Evolutionary conservation across 257 asterid genomes (phyloP).

Genomic region (Nicotiana knightiana): DNA sequence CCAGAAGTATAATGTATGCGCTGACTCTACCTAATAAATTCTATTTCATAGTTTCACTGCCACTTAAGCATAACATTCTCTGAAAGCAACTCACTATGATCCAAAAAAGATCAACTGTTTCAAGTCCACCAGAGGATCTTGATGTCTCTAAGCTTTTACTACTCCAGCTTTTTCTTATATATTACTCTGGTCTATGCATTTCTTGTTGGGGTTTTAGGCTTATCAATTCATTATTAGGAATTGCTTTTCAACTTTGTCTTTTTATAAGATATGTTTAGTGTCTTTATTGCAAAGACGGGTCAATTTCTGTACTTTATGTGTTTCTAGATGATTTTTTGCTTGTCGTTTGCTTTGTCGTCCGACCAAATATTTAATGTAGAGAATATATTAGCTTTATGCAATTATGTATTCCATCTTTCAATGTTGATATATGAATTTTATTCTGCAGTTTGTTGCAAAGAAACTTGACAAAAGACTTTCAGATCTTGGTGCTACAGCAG

Average conservation of each 20-base stretch:
- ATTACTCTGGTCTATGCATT: neutral
- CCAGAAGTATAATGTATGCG: slow-evolving; percentile 84
- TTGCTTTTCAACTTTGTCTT: neutral
- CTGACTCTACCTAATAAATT: neutral
- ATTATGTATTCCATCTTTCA: neutral
- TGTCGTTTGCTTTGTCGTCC: neutral
- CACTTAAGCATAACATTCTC: neutral
- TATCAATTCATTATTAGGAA: neutral
- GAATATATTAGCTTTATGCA: neutral
- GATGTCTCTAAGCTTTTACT: neutral
- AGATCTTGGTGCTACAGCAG: slow-evolving; percentile 66
- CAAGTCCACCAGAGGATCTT: neutral
- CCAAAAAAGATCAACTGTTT: neutral
- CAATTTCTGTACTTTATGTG: neutral
- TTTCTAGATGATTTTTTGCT: neutral
- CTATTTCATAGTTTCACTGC: neutral
- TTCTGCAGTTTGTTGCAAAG: slow-evolving; percentile 91
- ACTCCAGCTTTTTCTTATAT: neutral
- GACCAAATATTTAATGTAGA: neutral
- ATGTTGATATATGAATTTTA: slow-evolving; percentile 2
- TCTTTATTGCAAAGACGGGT: neutral
- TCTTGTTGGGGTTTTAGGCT: neutral
- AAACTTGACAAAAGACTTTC: slow-evolving; percentile 85
- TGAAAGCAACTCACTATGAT: neutral
- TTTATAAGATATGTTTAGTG: neutral